Base-by-base conservation (phyloP, 805 yeast genomes). In the Brettanomyces sp. region DNA sequence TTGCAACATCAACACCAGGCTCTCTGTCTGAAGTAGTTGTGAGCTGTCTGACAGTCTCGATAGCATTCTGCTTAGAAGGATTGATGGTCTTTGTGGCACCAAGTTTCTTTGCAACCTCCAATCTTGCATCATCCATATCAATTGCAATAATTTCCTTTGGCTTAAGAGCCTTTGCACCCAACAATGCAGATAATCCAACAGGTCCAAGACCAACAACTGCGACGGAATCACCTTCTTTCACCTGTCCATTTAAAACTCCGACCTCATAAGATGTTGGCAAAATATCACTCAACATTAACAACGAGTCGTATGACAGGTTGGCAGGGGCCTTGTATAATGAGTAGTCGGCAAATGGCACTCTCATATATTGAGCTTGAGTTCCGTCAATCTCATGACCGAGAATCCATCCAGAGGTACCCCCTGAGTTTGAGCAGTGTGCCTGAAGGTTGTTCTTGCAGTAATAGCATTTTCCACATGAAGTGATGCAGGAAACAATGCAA, bases 181-280 rank as follows among this genome's bases (percentile, higher is more conserved):
- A 63, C 42, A 82, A 72, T n/a, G 82, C 78, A 44, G 81, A 73
- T 43, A 79, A 64, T 33, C 86, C 86, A 44, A 80, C 80, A 5
- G 85, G 83, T 1, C 86, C 86, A 36, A 80, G 72, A 42, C 86
- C 86, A 44, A 79, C 79, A 48, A 80, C 78, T 22, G 80, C 82
- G 28, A 80, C 83, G 30, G 66, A 52, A 53, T 80, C 85, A 49
- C 79, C 81, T 51, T 73, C 66, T 39, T 67, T 62, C 45, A 79
- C 66, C 45, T 70, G 67, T 38, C 76, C 75, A n/a, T 74, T 69
- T 35, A 80, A 66, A 5, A 80, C 81, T 49, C 85, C 85, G 47
- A 80, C 79, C 50, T 79, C 80, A 63, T 79, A 74, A 41, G 84
- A 85, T 43, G 83, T 82, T 48, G 83, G 85, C 59, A 80, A 63